Base-by-base conservation (phyloP, 768 basidiomycete species). In the Botryobasidium botryosum region DNA sequence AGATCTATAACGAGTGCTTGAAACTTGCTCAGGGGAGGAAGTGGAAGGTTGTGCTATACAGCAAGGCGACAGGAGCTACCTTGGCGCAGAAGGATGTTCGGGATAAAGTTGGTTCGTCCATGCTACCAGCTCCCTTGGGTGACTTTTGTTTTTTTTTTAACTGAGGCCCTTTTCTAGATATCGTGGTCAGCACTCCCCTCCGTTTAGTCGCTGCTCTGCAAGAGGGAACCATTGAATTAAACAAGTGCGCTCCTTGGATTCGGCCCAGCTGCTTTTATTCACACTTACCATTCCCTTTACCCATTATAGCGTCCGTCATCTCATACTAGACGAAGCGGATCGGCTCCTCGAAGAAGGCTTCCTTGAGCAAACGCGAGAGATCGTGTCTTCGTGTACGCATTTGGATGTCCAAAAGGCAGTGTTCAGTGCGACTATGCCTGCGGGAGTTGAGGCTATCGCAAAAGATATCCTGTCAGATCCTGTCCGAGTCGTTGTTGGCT, bases 371-470 rank as follows among this genome's bases (percentile, higher is more conserved):
- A 73, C 87, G 2, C 72, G 88, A 64, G 92, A 91, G 59, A 77
- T 97, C 43, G 62, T 91, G 10, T 72, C 71, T 2, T 72, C 81
- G 15, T 94, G 88, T 54, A 74, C 74, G 1, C 66, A 79, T 56
- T 58, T 72, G 2, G 59, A 64, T 2, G 50, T 90, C 1, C 86
- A 86, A 57, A 94, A 88, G 54, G 81, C 82, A 2, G 77, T 96
- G 17, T 88, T 97, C 59, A 90, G 86, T 53, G 94, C 94, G 1
- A 99, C 94, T 0, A 73, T 99, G 35, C 92, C 92, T 15, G 77
- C 84, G 8, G 74, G 77, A 7, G 79, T 74, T 1, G 94, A 99
- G 59, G 83, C 79, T 55, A 63, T 88, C 23, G 88, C 88, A 0
- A 77, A 88, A 73, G 69, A 69, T 20, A 82, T 91, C 69, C 67